These are phyloP conservation scores for Gossypium sturtianum DNA, from an alignment of 345 rosid species.

Conservation along the genomic window DNA sequence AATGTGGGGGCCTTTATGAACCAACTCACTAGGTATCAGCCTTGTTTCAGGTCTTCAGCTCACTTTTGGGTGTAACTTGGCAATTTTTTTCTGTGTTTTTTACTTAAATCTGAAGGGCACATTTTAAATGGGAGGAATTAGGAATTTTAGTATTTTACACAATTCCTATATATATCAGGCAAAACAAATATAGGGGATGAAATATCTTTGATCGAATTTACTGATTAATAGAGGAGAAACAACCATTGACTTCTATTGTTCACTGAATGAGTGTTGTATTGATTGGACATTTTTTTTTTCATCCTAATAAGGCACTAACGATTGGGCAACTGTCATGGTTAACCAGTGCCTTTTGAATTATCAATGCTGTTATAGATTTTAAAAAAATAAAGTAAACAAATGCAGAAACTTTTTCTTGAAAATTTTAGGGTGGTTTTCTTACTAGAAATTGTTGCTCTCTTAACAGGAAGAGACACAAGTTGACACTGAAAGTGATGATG, in stretches of 20 bases:
- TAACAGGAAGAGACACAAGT: conserved; percentile 83
- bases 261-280: not conserved
- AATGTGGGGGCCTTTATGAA: not conserved
- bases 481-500: conserved; percentile 96
- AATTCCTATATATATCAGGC: not conserved
- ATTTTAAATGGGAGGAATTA: not conserved
- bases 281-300: not conserved
- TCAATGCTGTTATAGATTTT: not conserved
- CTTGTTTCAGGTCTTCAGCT: not conserved
- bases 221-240: not conserved
- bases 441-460: conserved; percentile 5
- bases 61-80: not conserved
- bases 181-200: not conserved
- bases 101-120: not conserved
- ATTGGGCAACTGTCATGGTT: not conserved
- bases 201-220: not conserved
- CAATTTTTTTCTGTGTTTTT: not conserved
- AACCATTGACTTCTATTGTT: not conserved
- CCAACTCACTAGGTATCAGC: not conserved
- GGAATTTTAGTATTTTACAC: not conserved
- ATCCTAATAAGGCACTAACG: not conserved
- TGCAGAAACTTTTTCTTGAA: not conserved
- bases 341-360: not conserved
- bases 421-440: conserved; percentile 12
- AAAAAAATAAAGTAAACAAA: not conserved